A percentile compares a stretch with the other conserved stretches of the same genome.
Conservation (phyloP, 164 flowering plant species). For the Magnolia changhungtana region DNA sequence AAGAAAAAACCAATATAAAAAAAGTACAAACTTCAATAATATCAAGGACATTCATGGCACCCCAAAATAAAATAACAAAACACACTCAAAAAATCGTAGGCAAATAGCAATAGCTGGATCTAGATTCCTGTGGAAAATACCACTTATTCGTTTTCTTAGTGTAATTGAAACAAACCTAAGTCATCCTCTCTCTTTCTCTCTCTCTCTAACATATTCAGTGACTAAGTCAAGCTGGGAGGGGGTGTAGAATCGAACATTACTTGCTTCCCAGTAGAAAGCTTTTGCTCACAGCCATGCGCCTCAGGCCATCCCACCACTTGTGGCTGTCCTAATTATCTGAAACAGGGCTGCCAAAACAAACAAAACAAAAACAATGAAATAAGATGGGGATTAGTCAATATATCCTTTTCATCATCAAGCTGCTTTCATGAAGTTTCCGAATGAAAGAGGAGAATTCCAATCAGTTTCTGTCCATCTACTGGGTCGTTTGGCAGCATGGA, state of each 20-base stretch:
- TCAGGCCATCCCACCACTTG: conserved; percentile 42
- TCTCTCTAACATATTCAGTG: not conserved
- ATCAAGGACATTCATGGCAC: too few species aligned
- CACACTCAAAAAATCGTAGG: not conserved
- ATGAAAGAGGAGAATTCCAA: too few species aligned
- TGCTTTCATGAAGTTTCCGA: too few species aligned
- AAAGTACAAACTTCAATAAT: too few species aligned
- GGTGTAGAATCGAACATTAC: not conserved
- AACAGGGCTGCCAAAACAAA: conserved; percentile 35
- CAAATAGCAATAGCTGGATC: not conserved
- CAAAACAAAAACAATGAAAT: not conserved
- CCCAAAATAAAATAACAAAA: too few species aligned
- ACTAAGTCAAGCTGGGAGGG: not conserved
- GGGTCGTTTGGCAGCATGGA: too few species aligned
- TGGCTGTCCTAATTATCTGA: conserved; percentile 50
- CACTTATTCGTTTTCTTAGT: not conserved
- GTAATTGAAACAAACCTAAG: not conserved
- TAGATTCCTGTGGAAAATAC: not conserved
- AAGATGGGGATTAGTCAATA: not conserved
- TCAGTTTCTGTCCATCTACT: too few species aligned
- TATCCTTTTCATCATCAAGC: too few species aligned
- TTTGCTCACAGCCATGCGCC: not conserved
- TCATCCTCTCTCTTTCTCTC: not conserved
- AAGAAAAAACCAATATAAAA: too few species aligned
- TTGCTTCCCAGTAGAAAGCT: not conserved